phyloP scores from a whole-genome alignment of 208 protist genomes.

The Trypanosoma brucei region DNA sequence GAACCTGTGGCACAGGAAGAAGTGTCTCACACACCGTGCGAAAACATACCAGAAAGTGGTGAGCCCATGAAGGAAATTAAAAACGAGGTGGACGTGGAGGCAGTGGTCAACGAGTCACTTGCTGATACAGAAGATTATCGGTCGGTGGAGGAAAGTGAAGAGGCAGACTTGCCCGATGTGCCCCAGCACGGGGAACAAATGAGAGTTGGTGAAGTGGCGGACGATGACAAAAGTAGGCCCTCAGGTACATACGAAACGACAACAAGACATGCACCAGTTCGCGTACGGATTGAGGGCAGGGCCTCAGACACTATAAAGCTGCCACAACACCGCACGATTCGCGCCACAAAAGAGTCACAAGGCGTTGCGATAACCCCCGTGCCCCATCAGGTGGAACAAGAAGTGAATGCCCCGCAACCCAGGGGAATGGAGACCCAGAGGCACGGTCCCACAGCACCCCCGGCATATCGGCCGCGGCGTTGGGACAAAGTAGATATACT shows the following conservation, averaged over 20 bases:
- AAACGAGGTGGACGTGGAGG: no score
- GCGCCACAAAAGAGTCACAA: background rate
- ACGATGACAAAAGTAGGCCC: no score
- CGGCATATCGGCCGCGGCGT: conserved; percentile 35
- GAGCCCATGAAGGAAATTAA: no score
- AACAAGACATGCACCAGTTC: background rate
- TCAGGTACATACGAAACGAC: background rate
- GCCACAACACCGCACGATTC: background rate
- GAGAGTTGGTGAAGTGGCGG: no score
- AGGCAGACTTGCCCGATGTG: no score
- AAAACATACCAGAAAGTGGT: background rate
- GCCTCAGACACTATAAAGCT: background rate
- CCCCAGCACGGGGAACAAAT: no score
- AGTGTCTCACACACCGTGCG: background rate
- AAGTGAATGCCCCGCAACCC: background rate
- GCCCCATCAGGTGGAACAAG: background rate
- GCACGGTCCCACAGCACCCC: conserved; percentile 14
- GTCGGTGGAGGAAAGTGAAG: no score
- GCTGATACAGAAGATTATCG: no score
- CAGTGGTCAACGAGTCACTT: no score
- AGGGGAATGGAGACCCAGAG: background rate
- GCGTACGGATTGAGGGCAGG: background rate
- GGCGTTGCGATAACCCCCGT: background rate
- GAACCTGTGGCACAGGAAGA: background rate
- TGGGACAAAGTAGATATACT: conserved; percentile 66